Conservation (phyloP, 345 rosid genomes). For the Anacardium occidentale region DNA sequence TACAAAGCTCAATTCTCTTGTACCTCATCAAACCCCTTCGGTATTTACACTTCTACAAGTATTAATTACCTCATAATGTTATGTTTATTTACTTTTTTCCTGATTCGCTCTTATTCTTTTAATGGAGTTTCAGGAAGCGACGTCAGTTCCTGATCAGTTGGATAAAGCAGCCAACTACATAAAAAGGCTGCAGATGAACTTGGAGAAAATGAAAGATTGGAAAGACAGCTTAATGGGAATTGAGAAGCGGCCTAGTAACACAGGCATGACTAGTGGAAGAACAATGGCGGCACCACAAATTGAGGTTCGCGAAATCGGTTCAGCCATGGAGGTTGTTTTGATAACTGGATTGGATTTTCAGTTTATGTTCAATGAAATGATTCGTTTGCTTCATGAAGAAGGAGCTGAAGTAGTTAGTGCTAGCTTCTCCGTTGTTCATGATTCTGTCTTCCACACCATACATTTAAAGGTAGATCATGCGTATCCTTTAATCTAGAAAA, state of each 20-base stretch:
- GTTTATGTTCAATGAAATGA: constrained; percentile 38
- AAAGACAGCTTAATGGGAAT: constrained; percentile 37
- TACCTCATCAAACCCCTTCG: constrained; percentile 41
- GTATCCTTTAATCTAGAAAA: neutral
- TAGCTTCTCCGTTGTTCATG: constrained; percentile 32
- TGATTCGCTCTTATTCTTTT: neutral
- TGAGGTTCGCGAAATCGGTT: constrained; percentile 37
- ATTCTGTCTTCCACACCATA: constrained; percentile 42
- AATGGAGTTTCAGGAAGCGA: constrained; percentile 33
- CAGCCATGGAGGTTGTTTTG: constrained; percentile 42
- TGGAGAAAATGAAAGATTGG: constrained; percentile 55
- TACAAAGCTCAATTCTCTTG: constrained; percentile 50
- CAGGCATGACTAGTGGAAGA: neutral
- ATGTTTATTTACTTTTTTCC: neutral
- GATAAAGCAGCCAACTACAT: constrained; percentile 56
- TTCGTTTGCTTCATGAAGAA: constrained; percentile 46
- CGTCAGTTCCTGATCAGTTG: constrained; percentile 55
- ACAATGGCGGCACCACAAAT: constrained; percentile 25
- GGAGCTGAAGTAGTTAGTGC: constrained; percentile 47
- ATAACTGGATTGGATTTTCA: constrained; percentile 36
- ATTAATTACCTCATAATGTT: neutral
- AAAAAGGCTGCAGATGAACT: constrained; percentile 45
- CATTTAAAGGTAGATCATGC: constrained; percentile 33
- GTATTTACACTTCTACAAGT: constrained; percentile 9
- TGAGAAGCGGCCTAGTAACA: neutral